Evolutionary conservation across 495 filamentous ascomycete genomes (phyloP).

Genomic region (Cryomyces antarcticus): DNA sequence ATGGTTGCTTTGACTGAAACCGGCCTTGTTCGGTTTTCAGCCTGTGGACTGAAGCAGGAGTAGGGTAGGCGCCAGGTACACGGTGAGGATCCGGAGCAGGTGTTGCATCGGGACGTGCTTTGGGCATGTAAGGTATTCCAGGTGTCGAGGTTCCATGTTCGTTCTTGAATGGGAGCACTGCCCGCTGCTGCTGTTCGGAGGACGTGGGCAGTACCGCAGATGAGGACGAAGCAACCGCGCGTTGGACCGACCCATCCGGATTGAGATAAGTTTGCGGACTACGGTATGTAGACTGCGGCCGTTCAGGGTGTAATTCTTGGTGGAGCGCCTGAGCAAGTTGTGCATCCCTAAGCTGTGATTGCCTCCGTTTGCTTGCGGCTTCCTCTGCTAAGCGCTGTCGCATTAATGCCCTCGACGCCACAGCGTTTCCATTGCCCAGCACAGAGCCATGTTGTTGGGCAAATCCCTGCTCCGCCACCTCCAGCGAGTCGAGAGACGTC

Average conservation of each 20-base stretch:
- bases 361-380: neutral
- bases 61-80: too few relatives aligned
- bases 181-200: neutral
- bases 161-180: neutral
- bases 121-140: too few relatives aligned
- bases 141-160: too few relatives aligned
- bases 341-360: neutral
- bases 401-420: neutral
- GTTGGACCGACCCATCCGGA: neutral
- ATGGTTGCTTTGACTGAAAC: too few relatives aligned
- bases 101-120: too few relatives aligned
- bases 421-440: neutral
- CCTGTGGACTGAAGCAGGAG: too few relatives aligned
- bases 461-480: neutral
- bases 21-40: too few relatives aligned
- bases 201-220: neutral
- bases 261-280: neutral
- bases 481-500: neutral
- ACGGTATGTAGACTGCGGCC: neutral
- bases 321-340: slow-evolving; percentile 1
- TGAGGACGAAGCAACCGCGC: neutral
- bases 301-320: neutral
- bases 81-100: too few relatives aligned
- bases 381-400: neutral
- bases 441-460: neutral